Evolutionary conservation across 129 eudicot species (phyloP).

Genomic region (Helichrysum umbraculigerum): DNA sequence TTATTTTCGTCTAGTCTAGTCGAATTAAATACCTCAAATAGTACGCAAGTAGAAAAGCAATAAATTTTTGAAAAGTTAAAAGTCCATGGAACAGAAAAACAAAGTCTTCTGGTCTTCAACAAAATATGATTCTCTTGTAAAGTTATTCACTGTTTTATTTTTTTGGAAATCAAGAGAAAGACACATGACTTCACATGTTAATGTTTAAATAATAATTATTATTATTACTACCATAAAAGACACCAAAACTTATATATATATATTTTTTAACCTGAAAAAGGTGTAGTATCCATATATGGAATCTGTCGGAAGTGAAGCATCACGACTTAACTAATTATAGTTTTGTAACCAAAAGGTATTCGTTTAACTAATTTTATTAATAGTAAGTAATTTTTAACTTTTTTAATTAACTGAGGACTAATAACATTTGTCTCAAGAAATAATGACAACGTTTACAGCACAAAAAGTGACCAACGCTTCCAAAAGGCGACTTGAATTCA

Average conservation of each 20-base stretch:
- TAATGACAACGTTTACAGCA: not conserved
- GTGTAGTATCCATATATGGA: constrained; percentile 2
- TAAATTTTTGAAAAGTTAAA: not conserved
- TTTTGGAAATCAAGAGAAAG: constrained; percentile 41
- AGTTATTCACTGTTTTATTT: constrained; percentile 32
- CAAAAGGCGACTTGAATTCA: not conserved
- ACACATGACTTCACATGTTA: constrained; percentile 46
- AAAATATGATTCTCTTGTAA: constrained; percentile 31
- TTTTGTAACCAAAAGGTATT: not conserved
- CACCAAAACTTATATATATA: constrained; percentile 14
- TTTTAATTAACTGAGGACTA: no score
- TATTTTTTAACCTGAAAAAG: constrained; percentile 2
- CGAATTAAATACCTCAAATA: not conserved
- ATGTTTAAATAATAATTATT: not conserved
- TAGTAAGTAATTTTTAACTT: not conserved
- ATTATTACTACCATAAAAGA: constrained; percentile 22
- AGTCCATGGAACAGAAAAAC: constrained; percentile 19
- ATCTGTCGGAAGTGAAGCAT: constrained; percentile 28
- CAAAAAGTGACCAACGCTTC: not conserved
- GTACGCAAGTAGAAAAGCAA: not conserved
- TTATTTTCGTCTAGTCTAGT: not conserved
- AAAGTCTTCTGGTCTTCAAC: constrained; percentile 19
- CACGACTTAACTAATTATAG: not conserved
- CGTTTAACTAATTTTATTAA: not conserved
- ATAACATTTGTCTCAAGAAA: not conserved